Evolutionary conservation across 2,329 filamentous ascomycete species (phyloP), one percentile per base, ranked within the genome.

Genomic region (Alternaria gaisen): DNA sequence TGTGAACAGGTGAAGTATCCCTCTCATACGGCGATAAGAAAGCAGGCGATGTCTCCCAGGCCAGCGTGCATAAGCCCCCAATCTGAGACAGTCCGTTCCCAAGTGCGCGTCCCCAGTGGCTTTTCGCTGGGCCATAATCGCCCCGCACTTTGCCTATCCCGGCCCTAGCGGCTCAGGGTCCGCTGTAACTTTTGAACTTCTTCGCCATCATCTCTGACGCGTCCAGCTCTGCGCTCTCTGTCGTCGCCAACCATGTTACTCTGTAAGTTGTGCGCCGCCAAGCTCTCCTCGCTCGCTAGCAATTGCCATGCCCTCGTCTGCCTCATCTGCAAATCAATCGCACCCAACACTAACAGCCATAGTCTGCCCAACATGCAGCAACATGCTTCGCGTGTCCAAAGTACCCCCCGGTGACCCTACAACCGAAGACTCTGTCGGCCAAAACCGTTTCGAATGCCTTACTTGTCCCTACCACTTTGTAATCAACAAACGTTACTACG

Each of bases 401-500:
- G 74, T 81, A 6, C 79, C 81, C 8, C 68, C 76, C 36, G 76
- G 68, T 60, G 78, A 80, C 52, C 80, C 81, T 41, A 73, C 72
- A 9, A 71, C 66, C 53, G 78, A 78, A 59, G 68, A 77, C 20
- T 71, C 76, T 60, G 72, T 72, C 20, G 81, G 80, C 62, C 78
- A 81, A 46, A 97, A 97, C 83, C 90, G 93, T 59, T 93, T 98
- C 80, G 93, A 97, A 81, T 99, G 95, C 83, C 91, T 93, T 60
- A 97, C 93, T 59, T 99, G 95, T 72, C 94, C 95, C 4, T 99
- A 97, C 83, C 90, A 96, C 78, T 93, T 93, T 80, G 83, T 91
- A 59, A 90, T 98, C 73, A 89, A 90, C 68, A 87, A 90, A 72
- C 88, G 89, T 62, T 91, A 93, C 80, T 97, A 88, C 81, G 93